Evolutionary conservation across 2,329 filamentous ascomycete genomes (phyloP), one percentile per base, ranked within the genome.

Genomic region (Samsoniella hepiali): DNA sequence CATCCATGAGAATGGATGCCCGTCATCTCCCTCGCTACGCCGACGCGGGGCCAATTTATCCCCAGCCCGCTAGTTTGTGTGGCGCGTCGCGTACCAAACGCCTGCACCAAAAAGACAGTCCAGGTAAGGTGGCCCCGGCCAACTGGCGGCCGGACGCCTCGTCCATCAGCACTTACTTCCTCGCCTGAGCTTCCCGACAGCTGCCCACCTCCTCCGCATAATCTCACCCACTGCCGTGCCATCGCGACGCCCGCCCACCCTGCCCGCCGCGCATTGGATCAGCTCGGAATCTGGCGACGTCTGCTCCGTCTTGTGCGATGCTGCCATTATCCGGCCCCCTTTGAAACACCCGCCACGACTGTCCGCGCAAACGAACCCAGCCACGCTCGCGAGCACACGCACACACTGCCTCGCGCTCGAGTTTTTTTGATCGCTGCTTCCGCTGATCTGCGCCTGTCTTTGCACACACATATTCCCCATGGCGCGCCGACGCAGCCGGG

Each of bases 401-500:
- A 11, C 42, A 31, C 27, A n/a, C 10, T 49, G 44, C 32, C 57
- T 32, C 47, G 51, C 42, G 54, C 54, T 27, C 32, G 22, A 22
- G 22, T 11, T 56, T 15, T 56, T 9, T 5, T 32, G 29, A 27
- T n/a, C 31, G 44, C 34, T 49, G 5, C 36, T 44, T 29, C 27
- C n/a, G 5, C 50, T 17, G 27, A 60, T 13, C 22, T 38, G 22
- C n/a, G 38, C 22, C 58, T 34, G 40, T 11, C 10, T n/a, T 49
- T 27, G 15, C 36, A 47, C 27, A 59, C 22, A 53, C 44, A 57
- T 67, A 69, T 67, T 70, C 49, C 71, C 64, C 68, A 76, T 76
- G 74, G 69, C 73, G 72, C 74, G 74, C 69, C 74, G 74, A 69
- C 72, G 75, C 68, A 68, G 72, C 65, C 73, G 73, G 67, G 71